A percentile compares a stretch with the other conserved stretches of the same genome.
Conservation (phyloP, 208 protist species). For the Balamuthia mandrillaris region DNA sequence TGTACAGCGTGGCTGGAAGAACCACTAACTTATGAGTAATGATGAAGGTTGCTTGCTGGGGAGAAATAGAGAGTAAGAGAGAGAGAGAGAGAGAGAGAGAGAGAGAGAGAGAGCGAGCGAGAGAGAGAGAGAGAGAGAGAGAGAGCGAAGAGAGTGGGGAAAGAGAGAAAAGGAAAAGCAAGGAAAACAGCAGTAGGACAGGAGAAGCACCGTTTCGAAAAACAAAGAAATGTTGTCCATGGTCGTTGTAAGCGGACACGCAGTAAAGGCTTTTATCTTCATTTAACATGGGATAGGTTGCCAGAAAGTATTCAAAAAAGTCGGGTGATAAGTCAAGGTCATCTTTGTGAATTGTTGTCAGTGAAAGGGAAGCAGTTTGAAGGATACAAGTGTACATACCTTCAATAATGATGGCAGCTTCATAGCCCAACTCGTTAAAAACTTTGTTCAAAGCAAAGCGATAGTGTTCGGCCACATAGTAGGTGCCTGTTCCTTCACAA, state of each 20-base stretch:
- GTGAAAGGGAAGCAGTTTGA: no score
- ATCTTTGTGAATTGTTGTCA: neutral
- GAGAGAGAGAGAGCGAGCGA: neutral
- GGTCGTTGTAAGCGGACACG: conserved; percentile 70
- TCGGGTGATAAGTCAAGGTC: conserved; percentile 61
- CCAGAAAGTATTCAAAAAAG: conserved; percentile 67
- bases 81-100: no score
- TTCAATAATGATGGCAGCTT: conserved; percentile 63
- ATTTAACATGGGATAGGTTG: neutral
- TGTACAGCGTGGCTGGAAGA: conserved; percentile 45
- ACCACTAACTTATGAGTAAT: neutral
- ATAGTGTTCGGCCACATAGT: conserved; percentile 57
- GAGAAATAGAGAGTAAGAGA: no score
- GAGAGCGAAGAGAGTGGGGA: no score
- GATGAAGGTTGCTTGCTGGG: no score
- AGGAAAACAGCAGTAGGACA: no score
- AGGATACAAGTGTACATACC: no score
- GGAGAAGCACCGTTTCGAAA: no score
- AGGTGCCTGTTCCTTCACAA: neutral
- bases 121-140: neutral
- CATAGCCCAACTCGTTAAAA: conserved; percentile 46
- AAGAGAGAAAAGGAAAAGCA: no score
- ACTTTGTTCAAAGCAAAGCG: conserved; percentile 47
- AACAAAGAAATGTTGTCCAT: no score
- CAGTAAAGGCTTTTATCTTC: conserved; percentile 37